Conservation (phyloP, 1,284 basidiomycete genomes). For the Marasmius sp. region DNA sequence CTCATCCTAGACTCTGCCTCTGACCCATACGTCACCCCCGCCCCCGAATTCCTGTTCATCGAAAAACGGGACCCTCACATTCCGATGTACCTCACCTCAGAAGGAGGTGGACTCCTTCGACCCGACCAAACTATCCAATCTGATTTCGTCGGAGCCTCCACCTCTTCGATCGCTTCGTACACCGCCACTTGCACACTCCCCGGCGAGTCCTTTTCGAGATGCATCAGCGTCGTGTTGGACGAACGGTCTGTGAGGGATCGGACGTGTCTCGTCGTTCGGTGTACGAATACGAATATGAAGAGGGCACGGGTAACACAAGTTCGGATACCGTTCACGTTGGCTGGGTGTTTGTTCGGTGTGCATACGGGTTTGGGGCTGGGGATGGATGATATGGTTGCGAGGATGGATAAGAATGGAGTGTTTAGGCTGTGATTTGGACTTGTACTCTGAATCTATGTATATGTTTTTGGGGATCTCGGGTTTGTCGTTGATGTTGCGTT, state of each 20-base stretch:
- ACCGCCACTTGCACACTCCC: neutral
- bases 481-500: too few relatives aligned
- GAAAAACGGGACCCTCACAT: neutral
- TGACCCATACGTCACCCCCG: neutral
- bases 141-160: neutral
- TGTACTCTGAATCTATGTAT: neutral
- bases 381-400: neutral
- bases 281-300: neutral
- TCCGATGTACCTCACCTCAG: neutral
- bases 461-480: too few relatives aligned
- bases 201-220: neutral
- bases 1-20: neutral
- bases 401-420: neutral
- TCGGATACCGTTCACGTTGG: neutral
- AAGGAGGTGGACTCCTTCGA: neutral
- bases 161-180: neutral
- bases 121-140: neutral
- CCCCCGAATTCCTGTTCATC: neutral
- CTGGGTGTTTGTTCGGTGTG: neutral
- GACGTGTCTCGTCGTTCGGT: neutral
- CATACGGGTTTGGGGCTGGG: neutral
- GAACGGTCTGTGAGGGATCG: neutral
- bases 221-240: neutral
- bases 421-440: neutral
- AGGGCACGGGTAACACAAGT: neutral